Conservation (phyloP, 805 yeast genomes). For the Nakazawaea holstii region DNA sequence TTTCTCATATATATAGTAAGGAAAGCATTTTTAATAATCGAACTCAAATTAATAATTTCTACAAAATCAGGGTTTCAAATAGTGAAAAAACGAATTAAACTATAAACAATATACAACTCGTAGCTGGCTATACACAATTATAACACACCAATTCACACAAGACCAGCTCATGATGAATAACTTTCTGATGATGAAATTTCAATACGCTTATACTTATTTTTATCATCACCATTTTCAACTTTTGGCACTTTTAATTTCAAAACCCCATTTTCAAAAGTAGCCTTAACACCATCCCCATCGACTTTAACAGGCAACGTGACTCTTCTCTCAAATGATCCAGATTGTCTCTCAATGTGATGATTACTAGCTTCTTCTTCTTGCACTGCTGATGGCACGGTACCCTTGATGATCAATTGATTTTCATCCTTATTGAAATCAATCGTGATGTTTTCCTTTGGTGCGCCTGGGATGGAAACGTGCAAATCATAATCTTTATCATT, state of each 20-base stretch:
- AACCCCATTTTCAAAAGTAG: slow-evolving; percentile 41
- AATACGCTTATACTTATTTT: slow-evolving; percentile 18
- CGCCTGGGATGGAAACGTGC: slow-evolving; percentile 44
- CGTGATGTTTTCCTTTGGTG: slow-evolving; percentile 34
- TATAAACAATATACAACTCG: too few relatives aligned
- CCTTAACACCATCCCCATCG: slow-evolving; percentile 39
- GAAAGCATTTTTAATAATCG: too few relatives aligned
- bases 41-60: too few relatives aligned
- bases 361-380: too few relatives aligned
- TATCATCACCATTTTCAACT: slow-evolving; percentile 13
- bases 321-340: slow-evolving; percentile 37
- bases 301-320: slow-evolving; percentile 35
- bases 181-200: slow-evolving; percentile 14
- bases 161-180: slow-evolving; percentile 6
- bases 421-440: slow-evolving; percentile 42
- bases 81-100: too few relatives aligned
- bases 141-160: background rate
- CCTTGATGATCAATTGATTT: slow-evolving; percentile 37
- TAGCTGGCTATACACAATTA: too few relatives aligned
- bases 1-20: too few relatives aligned
- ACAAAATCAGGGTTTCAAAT: too few relatives aligned
- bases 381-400: slow-evolving; percentile 30
- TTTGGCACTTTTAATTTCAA: slow-evolving; percentile 38
- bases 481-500: slow-evolving; percentile 34
- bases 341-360: slow-evolving; percentile 28